Evolutionary conservation across 345 rosid genomes (phyloP).

Genomic region (Mallotus nudiflorus): DNA sequence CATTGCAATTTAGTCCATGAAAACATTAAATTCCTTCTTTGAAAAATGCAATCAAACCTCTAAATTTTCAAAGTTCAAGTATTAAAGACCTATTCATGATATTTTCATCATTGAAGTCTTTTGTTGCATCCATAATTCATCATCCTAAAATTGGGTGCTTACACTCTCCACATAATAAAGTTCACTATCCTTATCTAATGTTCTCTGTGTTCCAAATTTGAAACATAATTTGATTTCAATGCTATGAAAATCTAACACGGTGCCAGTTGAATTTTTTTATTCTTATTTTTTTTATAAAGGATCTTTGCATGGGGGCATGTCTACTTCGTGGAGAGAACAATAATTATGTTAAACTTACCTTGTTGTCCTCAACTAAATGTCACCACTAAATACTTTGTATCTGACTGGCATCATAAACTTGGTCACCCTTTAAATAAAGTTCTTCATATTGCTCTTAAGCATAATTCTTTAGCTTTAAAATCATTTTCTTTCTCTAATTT

Average conservation of each 20-base stretch:
- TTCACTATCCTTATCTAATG: slow-evolving; percentile 3
- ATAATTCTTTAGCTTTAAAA: neutral
- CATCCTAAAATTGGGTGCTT: no score
- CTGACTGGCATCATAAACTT: neutral
- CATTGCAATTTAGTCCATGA: no score
- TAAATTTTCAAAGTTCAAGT: no score
- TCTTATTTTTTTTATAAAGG: slow-evolving; percentile 5
- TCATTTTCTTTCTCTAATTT: neutral
- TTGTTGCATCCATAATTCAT: no score
- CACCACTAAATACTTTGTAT: neutral
- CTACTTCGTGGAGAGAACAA: neutral
- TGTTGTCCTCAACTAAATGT: neutral
- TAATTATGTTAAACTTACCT: neutral
- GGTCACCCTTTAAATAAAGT: neutral
- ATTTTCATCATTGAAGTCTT: no score
- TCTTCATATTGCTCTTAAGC: neutral
- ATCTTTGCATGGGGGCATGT: neutral
- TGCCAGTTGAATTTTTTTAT: neutral
- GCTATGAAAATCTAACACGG: neutral
- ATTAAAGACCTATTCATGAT: no score
- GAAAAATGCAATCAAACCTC: no score
- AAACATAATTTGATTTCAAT: neutral
- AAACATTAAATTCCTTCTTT: no score
- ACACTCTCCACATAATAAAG: neutral
- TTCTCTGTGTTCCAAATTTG: slow-evolving; percentile 2